Percentiles rank a stretch among this genome's conserved stretches.
These are phyloP conservation scores for Cordyceps javanica DNA, from an alignment of 2,329 filamentous ascomycete species.

Conservation along the genomic window DNA sequence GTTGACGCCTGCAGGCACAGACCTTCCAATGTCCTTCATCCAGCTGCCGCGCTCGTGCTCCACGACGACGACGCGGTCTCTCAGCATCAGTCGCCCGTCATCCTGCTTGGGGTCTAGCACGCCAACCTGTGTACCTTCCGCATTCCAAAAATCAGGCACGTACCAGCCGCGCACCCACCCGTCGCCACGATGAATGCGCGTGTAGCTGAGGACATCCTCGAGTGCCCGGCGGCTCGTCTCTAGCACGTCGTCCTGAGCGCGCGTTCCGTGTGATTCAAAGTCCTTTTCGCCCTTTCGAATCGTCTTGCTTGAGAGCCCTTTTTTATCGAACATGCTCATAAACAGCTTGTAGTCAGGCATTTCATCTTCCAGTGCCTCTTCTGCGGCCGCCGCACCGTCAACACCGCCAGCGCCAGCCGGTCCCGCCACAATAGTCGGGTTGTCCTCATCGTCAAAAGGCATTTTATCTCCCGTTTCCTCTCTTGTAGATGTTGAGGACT, in stretches of 20 bases:
- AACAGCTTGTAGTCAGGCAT: conserved; percentile 81
- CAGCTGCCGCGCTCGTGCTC: conserved; percentile 66
- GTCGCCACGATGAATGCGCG: conserved; percentile 65
- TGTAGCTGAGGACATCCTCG: conserved; percentile 77
- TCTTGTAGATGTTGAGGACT: not conserved
- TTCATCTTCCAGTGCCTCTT: conserved; percentile 68
- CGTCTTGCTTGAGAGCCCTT: conserved; percentile 50
- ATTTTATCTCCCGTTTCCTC: conserved; percentile 19
- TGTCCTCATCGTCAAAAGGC: conserved; percentile 41
- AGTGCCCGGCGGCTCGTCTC: conserved; percentile 80
- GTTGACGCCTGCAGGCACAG: conserved; percentile 35
- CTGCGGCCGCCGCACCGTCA: conserved; percentile 28
- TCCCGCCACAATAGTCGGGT: conserved; percentile 22
- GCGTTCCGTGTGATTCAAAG: conserved; percentile 88
- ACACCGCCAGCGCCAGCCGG: conserved; percentile 16
- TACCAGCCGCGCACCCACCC: conserved; percentile 66
- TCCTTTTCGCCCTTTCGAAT: conserved; percentile 95
- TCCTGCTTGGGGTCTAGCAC: conserved; percentile 10
- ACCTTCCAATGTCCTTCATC: conserved; percentile 70
- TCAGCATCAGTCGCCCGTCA: conserved; percentile 26
- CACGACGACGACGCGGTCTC: conserved; percentile 57
- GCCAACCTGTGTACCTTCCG: conserved; percentile 7
- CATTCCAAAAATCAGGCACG: conserved; percentile 55
- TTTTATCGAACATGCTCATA: conserved; percentile 44
- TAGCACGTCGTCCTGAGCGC: conserved; percentile 69